Evolutionary conservation across 2,329 filamentous ascomycete genomes (phyloP).

Genomic region (Fusarium proliferatum): DNA sequence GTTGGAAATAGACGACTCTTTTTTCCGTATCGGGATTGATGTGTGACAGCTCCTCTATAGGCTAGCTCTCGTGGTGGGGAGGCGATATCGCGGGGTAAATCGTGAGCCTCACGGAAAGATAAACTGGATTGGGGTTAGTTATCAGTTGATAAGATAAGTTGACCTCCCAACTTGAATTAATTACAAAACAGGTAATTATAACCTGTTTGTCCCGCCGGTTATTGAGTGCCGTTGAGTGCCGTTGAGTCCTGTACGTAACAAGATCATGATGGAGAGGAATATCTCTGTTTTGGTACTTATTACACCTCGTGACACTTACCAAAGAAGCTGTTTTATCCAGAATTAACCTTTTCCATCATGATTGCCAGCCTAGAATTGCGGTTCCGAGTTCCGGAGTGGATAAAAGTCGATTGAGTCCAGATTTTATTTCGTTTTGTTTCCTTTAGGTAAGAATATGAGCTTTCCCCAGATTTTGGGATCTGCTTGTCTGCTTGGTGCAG

Average conservation of each 20-base stretch:
- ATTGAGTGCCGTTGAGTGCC: neutral
- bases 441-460: neutral
- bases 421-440: neutral
- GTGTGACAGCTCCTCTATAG: neutral
- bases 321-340: neutral
- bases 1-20: conserved; percentile 33
- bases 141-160: neutral
- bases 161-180: neutral
- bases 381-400: neutral
- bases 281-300: neutral
- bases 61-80: neutral
- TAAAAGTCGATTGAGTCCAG: neutral
- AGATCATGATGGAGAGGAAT: neutral
- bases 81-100: conserved; percentile 18
- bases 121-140: conserved; percentile 32
- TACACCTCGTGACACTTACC: neutral
- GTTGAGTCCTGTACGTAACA: neutral
- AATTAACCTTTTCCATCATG: neutral
- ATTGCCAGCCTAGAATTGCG: neutral
- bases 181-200: conserved; percentile 25
- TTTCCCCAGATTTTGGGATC: neutral
- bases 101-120: conserved; percentile 33
- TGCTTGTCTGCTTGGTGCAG: neutral
- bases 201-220: rapidly evolving
- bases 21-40: conserved; percentile 34